phyloP scores from a whole-genome alignment of 805 yeast genomes.

The Teunomyces pallodes region DNA sequence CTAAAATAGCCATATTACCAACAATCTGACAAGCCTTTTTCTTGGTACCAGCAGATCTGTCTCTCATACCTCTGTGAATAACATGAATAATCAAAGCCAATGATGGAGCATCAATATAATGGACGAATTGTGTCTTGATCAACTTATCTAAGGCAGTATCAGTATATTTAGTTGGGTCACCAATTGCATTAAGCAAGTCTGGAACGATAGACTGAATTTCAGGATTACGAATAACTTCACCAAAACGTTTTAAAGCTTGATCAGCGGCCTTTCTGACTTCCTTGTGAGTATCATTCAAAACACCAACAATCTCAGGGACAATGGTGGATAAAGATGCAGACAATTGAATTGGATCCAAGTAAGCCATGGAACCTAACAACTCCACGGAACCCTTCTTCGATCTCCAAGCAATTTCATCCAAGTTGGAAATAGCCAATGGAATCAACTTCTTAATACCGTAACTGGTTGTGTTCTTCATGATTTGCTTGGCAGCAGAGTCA shows the following conservation, averaged over 20 bases:
- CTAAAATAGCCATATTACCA: constrained; percentile 96
- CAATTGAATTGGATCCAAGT: constrained; percentile 89
- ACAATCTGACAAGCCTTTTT: constrained; percentile 96
- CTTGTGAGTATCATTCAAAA: constrained; percentile 90
- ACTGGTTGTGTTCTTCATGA: constrained; percentile 89
- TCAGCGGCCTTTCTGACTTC: constrained; percentile 97
- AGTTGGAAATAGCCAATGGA: constrained; percentile 82
- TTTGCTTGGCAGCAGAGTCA: constrained; percentile 76
- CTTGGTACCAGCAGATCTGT: constrained; percentile 89
- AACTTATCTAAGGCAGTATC: constrained; percentile 84
- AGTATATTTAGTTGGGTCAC: constrained; percentile 90
- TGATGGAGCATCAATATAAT: constrained; percentile 97
- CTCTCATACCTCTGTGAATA: constrained; percentile 91
- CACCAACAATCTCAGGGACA: constrained; percentile 95
- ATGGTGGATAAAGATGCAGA: constrained; percentile 85
- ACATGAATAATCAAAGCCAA: constrained; percentile 93
- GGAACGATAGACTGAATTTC: constrained; percentile 95
- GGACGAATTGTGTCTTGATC: constrained; percentile 90
- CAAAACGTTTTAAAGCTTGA: constrained; percentile 81
- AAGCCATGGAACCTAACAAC: constrained; percentile 95
- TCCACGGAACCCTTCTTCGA: constrained; percentile 96
- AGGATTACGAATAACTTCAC: constrained; percentile 96
- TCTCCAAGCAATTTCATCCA: constrained; percentile 93
- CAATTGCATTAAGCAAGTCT: constrained; percentile 81
- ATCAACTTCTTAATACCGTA: constrained; percentile 88